Evolutionary conservation across 1,284 basidiomycete genomes (phyloP), one percentile per base, ranked within the genome.

Genomic region (Chalciporus sp.): DNA sequence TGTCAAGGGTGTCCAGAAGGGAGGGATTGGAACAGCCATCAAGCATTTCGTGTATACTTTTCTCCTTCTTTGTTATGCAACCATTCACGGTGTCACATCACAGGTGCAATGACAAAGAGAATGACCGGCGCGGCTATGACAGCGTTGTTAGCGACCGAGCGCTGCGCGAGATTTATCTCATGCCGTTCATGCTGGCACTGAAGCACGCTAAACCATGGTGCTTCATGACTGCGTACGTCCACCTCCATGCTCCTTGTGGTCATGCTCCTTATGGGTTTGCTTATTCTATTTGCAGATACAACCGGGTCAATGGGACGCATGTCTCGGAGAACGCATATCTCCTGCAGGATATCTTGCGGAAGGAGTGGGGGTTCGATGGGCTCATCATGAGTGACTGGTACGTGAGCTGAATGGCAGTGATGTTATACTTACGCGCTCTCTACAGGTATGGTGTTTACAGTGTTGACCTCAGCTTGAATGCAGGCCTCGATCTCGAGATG

Each of bases 131-230:
- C 65, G 85, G 67, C 5, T 88, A 83, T 61, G 79, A 88, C 62
- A 83, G 81, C 50, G 72, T 86, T 53, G 72, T 88, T 58, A 80
- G 78, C 56, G 78, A 82, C 55, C 82, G 91, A 28, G 86, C 91
- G 0, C 76, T 94, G 42, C 80, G 90, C 27, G 92, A 94, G 69
- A 81, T 94, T 46, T 94, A 94, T 70, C 76, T 93, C 39, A 82
- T 87, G 76, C 86, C 88, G 0, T 94, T 94, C 75, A 89, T 92
- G 84, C 78, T 94, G 42, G 87, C 90, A 0, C 82, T 90, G 68
- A 86, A 86, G 64, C 76, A 84, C 49, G 81, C 86, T 1, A 65
- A 83, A 55, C 88, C 88, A 16, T 88, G 85, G 85, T 76, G 84
- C 5, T 82, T 80, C 65, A 88, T 89, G 84, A 88, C 87, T 52